These are phyloP conservation scores for Sindora glabra DNA, from an alignment of 306 rosid genomes.

Conservation along the genomic window DNA sequence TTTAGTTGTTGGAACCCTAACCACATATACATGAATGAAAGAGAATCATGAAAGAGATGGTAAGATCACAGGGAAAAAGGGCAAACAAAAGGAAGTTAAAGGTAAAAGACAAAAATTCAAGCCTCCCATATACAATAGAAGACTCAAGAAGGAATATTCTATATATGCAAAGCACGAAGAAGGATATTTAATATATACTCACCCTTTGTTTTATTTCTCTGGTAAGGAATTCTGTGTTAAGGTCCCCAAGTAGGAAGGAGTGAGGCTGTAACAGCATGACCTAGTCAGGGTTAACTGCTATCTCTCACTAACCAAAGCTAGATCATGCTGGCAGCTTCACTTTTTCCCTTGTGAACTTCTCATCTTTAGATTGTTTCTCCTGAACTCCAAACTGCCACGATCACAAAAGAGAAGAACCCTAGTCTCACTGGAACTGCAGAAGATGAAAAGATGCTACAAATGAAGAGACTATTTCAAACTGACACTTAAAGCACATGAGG, in stretches of 20 bases:
- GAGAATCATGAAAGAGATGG: background rate
- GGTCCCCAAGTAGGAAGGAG: constrained; percentile 80
- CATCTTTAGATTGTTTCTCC: background rate
- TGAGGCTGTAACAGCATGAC: constrained; percentile 99
- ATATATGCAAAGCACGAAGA: too few relatives aligned
- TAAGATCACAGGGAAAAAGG: background rate
- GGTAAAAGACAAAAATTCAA: constrained; percentile 28
- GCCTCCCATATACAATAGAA: constrained; percentile 37
- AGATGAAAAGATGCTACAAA: too few relatives aligned
- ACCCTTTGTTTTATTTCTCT: constrained; percentile 21
- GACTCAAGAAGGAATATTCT: constrained; percentile 22
- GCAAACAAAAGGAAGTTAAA: background rate
- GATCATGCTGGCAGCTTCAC: constrained; percentile 99
- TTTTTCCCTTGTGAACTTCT: constrained; percentile 63
- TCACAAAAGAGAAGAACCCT: background rate
- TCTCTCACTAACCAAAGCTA: constrained; percentile 42
- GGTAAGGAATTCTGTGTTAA: background rate
- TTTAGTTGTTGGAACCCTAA: too few relatives aligned
- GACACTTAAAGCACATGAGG: too few relatives aligned
- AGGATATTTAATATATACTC: too few relatives aligned
- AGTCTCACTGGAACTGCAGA: too few relatives aligned
- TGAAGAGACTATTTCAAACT: too few relatives aligned
- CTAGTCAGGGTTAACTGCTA: constrained; percentile 59
- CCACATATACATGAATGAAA: background rate
- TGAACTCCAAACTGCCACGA: too few relatives aligned